Evolutionary conservation across 768 basidiomycete species (phyloP), one percentile per base, ranked within the genome.

Genomic region (Agaricus sinodeliciosus): DNA sequence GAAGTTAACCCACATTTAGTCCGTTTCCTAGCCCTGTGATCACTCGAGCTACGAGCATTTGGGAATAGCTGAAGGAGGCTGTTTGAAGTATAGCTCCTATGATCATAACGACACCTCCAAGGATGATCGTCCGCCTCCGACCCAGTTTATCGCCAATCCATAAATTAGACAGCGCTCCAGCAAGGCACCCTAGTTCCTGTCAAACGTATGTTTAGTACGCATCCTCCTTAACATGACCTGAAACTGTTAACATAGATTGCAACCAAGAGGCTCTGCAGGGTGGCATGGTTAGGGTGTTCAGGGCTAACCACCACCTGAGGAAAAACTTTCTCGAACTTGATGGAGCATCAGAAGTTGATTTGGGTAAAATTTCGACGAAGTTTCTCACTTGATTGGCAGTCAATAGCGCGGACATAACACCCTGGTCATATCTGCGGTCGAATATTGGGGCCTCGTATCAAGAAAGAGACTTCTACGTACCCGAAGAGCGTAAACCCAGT

Each of bases 1-100:
- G 16, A 41, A 4, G 9, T 15, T 9, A 18, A 66, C 73, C 9
- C 55, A 79, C 78, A 57, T 81, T 82, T 40, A 84, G 61, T 19
- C 82, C 84, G 56, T 85, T 85, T 15, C 84, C 82, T n/a, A 84
- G 58, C 13, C 84, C 82, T 3, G 81, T 82, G 41, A 82, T 59
- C 50, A 80, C 71, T 9, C 83, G 74, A 3, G 81, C 83, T 13
- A 84, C 78, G 40, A 84, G 71, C 56, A 86, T 73, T 59, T 84
- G 82, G 0, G 78, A 70, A 54, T 83, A 84, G 53, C 75, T 73
- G 53, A 72, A 81, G 2, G 82, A 75, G 4, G 80, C 67, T 12
- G 77, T 63, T 59, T 85, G 82, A 11, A 85, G 67, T 51, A 83
- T 79, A 6, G 81, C 81, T 5, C 84, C 84, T 34, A 80, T 67